Evolutionary conservation across 805 yeast genomes (phyloP).

Genomic region (Candida easanensis): DNA sequence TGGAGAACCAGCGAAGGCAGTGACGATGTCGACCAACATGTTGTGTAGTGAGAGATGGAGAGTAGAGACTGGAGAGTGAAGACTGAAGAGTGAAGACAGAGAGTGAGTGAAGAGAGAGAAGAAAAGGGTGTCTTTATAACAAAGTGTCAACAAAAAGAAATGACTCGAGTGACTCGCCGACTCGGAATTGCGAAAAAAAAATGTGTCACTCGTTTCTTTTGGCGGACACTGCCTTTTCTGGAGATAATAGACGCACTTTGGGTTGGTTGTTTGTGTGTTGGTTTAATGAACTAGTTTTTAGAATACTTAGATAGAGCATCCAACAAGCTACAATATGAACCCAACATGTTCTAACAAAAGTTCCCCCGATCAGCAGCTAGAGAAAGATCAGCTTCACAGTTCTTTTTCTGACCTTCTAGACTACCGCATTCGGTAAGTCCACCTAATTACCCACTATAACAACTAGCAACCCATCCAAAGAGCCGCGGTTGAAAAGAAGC

Average conservation of each 20-base stretch:
- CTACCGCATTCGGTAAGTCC: not conserved
- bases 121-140: not conserved
- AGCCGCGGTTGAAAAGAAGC: not conserved
- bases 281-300: too few species aligned
- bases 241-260: too few species aligned
- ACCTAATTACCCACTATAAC: not conserved
- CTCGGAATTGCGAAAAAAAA: not conserved
- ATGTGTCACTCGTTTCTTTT: not conserved
- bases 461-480: not conserved
- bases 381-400: too few species aligned
- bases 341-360: too few species aligned
- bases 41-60: not conserved
- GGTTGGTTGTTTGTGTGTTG: too few species aligned
- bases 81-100: too few species aligned
- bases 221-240: too few species aligned
- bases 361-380: too few species aligned
- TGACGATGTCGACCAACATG: conserved; percentile 13
- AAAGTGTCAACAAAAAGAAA: not conserved
- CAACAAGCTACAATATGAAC: too few species aligned
- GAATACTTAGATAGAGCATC: too few species aligned
- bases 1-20: conserved; percentile 13
- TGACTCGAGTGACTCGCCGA: not conserved
- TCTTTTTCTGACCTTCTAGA: not conserved
- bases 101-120: not conserved
- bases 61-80: not conserved